phyloP scores from a whole-genome alignment of 495 filamentous ascomycete species.

The Pyronema domesticum region DNA sequence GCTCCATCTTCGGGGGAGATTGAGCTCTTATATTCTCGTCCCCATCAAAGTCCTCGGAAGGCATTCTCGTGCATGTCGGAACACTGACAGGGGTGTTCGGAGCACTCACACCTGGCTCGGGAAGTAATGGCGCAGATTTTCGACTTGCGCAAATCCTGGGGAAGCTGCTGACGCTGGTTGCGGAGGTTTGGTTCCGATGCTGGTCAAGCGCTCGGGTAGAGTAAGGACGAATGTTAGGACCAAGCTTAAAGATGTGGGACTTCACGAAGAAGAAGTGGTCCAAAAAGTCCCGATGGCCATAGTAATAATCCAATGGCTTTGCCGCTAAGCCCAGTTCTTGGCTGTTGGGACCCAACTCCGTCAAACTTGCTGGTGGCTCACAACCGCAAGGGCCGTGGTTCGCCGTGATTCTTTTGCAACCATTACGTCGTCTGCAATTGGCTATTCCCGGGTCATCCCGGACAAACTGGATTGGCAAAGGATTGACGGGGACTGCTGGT shows the following conservation, averaged over 20 bases:
- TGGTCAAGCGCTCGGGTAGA: neutral
- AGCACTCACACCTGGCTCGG: constrained; percentile 2
- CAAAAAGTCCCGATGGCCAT: no score
- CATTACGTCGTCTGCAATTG: constrained; percentile 12
- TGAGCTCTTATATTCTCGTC: constrained; percentile 8
- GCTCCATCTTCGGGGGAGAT: constrained; percentile 12
- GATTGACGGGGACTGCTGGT: neutral
- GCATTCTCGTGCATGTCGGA: constrained; percentile 2
- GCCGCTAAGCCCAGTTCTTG: no score
- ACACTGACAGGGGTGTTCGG: neutral
- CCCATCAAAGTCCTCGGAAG: constrained; percentile 7
- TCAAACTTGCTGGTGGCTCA: no score
- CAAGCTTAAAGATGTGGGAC: no score
- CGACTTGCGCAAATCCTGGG: constrained; percentile 9
- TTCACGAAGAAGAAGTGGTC: no score
- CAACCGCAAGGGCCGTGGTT: neutral
- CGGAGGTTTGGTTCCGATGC: constrained; percentile 17
- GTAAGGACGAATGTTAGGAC: no score
- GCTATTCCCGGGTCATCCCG: constrained; percentile 20
- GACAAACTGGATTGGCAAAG: neutral
- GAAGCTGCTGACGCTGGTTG: constrained; percentile 16
- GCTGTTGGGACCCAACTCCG: no score
- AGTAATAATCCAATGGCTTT: no score
- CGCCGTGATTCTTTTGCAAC: neutral
- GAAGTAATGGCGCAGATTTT: constrained; percentile 15